Percentiles rank a stretch among this genome's conserved stretches.
These are phyloP conservation scores for Populus ilicifolia DNA, from an alignment of 345 rosid genomes.

Conservation along the genomic window DNA sequence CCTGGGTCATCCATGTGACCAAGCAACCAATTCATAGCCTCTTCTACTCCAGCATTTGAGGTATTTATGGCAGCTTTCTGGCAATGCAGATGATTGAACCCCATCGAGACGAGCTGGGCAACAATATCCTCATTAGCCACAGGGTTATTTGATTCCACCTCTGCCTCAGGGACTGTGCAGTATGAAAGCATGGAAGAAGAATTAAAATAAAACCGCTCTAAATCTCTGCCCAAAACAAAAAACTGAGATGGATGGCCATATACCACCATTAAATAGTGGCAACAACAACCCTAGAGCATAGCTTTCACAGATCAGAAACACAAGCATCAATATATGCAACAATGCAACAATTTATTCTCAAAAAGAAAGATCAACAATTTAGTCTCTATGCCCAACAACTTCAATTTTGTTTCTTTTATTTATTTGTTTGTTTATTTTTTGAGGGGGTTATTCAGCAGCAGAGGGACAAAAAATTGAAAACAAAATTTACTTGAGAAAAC, in stretches of 20 bases:
- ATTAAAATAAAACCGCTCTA: not conserved
- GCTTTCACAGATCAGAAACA: not conserved
- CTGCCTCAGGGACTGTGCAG: constrained; percentile 48
- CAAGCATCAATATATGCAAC: not conserved
- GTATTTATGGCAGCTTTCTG: constrained; percentile 91
- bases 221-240: not conserved
- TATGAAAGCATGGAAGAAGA: constrained; percentile 9
- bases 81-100: constrained; percentile 80
- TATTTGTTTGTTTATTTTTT: no score
- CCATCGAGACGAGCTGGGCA: constrained; percentile 86
- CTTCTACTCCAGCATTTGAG: constrained; percentile 82
- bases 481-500: no score
- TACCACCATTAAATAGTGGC: not conserved
- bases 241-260: not conserved
- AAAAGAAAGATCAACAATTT: no score
- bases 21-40: constrained; percentile 97
- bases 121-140: constrained; percentile 82
- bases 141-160: constrained; percentile 46
- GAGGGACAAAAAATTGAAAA: no score
- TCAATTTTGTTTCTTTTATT: no score
- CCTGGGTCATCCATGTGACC: constrained; percentile 96
- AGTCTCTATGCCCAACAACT: no score
- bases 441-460: no score
- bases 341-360: not conserved
- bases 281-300: not conserved